Evolutionary conservation across 2,329 filamentous ascomycete species (phyloP).

Genomic region (Curvularia sp.): DNA sequence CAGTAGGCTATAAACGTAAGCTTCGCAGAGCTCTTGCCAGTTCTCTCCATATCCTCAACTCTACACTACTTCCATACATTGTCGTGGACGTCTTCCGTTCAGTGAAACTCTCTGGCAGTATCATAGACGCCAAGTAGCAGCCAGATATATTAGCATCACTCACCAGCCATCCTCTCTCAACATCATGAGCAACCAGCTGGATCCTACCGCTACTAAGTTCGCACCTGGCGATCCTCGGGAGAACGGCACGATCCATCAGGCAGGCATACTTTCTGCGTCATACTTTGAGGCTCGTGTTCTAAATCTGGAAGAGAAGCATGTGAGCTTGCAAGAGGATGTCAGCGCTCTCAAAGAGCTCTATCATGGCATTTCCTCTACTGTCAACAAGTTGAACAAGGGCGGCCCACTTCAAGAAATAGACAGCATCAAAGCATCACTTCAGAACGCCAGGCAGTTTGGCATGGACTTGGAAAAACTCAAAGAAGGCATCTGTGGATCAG

Average conservation of each 20-base stretch:
- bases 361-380: slow-evolving; percentile 26
- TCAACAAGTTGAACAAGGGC: slow-evolving; percentile 33
- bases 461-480: slow-evolving; percentile 30
- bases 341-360: slow-evolving; percentile 24
- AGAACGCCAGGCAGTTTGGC: slow-evolving; percentile 22
- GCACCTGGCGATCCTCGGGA: slow-evolving; percentile 12
- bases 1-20: slow-evolving; percentile 6
- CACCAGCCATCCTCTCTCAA: not conserved
- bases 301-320: slow-evolving; percentile 28
- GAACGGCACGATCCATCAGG: slow-evolving; percentile 19
- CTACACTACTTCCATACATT: not conserved
- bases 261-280: slow-evolving; percentile 21
- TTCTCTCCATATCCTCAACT: not conserved
- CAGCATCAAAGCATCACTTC: slow-evolving; percentile 19
- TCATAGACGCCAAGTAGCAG: not conserved
- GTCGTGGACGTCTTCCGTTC: not conserved
- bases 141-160: not conserved
- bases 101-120: not conserved
- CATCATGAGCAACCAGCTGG: slow-evolving; percentile 13
- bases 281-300: slow-evolving; percentile 30
- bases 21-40: not conserved
- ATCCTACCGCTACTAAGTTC: slow-evolving; percentile 24
- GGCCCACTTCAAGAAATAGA: slow-evolving; percentile 19
- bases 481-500: slow-evolving; percentile 15
- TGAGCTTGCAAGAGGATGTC: slow-evolving; percentile 25